Evolutionary conservation across 176 grass and related monocot species (phyloP), one percentile per base, ranked within the genome.

Genomic region (Carex scoparia): DNA sequence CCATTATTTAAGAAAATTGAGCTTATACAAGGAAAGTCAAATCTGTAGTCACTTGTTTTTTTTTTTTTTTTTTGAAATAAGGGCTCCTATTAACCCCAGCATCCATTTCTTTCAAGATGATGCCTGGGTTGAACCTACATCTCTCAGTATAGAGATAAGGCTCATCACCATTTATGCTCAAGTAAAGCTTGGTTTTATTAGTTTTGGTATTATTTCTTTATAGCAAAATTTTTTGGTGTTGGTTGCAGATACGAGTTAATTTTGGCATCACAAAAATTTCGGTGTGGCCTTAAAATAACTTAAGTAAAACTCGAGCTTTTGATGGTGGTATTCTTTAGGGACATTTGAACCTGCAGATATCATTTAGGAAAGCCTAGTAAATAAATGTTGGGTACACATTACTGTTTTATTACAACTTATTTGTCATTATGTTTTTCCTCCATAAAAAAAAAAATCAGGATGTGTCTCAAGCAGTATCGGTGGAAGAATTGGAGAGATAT

Each of bases 401-500:
- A 57, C 2, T 32, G 0, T 74, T 72, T 72, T 74, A 10, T 51
- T 60, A 33, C 60, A 33, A 44, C 19, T 28, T 71, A 46, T 31
- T 58, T 27, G 12, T 76, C 38, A 7, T 85, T 59, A 65, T 33
- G 23, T 27, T 75, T 48, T 76, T 9, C 48, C 33, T 15, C 5
- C 66, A 44, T 75, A 11, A 53, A 51, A 74, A 70, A 54, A 30
- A 53, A 31, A 55, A 87, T 88, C 88, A 96, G 97, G 97, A 99
- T 90, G 88, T 92, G 69, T 59, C 93, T 67, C 90, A 90, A 89
- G 90, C 90, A 69, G 81, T 94, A 80, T 91, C 86, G 18, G 88
- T 88, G 84, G 91, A 95, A 77, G 88, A 99, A 84, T 72, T 99
- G 84, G 85, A 86, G 27, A 95, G 97, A 65, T 90, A 94, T 87